Percentiles rank a stretch among this genome's conserved stretches.
Evolutionary conservation across 2,329 filamentous ascomycete genomes (phyloP).

Genomic region (Blumeria hordei): DNA sequence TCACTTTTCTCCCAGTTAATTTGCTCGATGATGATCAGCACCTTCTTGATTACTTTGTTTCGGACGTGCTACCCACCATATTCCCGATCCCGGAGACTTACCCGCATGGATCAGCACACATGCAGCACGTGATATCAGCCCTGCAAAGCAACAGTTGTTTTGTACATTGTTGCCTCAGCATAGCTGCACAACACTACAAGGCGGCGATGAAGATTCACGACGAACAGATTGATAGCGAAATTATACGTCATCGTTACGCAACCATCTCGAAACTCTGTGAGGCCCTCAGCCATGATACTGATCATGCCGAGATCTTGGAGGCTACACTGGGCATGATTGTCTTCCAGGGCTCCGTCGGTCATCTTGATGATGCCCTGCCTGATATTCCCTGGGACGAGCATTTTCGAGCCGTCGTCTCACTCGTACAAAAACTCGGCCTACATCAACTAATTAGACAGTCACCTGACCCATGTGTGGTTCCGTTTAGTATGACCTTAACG

Average conservation of each 20-base stretch:
- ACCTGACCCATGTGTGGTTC: constrained; percentile 11
- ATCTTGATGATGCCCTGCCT: constrained; percentile 58
- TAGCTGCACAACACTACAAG: constrained; percentile 81
- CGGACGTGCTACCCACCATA: constrained; percentile 64
- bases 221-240: constrained; percentile 67
- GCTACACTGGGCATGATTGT: constrained; percentile 88
- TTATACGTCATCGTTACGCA: constrained; percentile 74
- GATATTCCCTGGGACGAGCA: constrained; percentile 96
- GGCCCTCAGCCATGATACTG: constrained; percentile 51
- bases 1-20: constrained; percentile 42
- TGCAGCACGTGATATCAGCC: constrained; percentile 65
- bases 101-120: constrained; percentile 58
- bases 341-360: constrained; percentile 80
- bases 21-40: constrained; percentile 73
- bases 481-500: constrained; percentile 87
- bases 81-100: constrained; percentile 85
- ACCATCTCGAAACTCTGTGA: constrained; percentile 72
- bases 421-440: constrained; percentile 68
- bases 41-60: constrained; percentile 74
- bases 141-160: constrained; percentile 83
- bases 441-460: constrained; percentile 38
- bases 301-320: constrained; percentile 75
- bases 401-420: constrained; percentile 70
- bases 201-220: constrained; percentile 39
- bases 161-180: constrained; percentile 84